Evolutionary conservation across 768 basidiomycete genomes (phyloP), one percentile per base, ranked within the genome.

Genomic region (Tulasnella sp.): DNA sequence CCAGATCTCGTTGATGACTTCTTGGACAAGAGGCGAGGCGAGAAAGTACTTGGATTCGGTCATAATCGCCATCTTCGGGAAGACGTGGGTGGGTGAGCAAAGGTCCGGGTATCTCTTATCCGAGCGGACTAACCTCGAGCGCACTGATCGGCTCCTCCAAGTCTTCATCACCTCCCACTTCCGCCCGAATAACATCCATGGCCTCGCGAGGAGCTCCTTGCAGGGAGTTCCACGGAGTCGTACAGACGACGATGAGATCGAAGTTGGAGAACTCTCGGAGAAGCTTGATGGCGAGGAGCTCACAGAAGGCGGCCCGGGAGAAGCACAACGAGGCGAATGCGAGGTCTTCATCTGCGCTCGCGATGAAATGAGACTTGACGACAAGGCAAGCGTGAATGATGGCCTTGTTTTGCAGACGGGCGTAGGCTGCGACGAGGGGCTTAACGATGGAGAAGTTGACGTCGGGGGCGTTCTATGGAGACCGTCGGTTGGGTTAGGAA

Each of bases 271-370:
- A 95, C 37, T 84, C 84, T 26, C 85, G 86, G 12, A 95, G 83
- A 29, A 95, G 85, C 77, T 97, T 97, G 83, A 93, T 88, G 9
- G 95, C 94, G 22, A 97, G 80, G 17, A 97, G 86, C 78, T 97
- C 94, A 80, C 93, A 95, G 11, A 95, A 83, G 36, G 84, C 88
- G 4, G 94, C 95, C 44, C 90, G 83, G 11, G 87, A 81, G 8
- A 82, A 79, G 82, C 91, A 89, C 70, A 97, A 83, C 17, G 85
- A 87, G 9, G 92, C 85, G 80, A 89, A 89, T 16, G 92, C 91
- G 62, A 97, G 83, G 76, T 95, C 88, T 2, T 83, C 82, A 32
- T 87, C 87, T 3, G 88, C 85, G 64, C 88, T 84, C 11, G 86
- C 82, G 19, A 92, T 83, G 78, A 95, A 97, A 78, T 92, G 90